Conservation (phyloP, 2,329 filamentous ascomycete species). For the Fusarium albosuccineum region DNA sequence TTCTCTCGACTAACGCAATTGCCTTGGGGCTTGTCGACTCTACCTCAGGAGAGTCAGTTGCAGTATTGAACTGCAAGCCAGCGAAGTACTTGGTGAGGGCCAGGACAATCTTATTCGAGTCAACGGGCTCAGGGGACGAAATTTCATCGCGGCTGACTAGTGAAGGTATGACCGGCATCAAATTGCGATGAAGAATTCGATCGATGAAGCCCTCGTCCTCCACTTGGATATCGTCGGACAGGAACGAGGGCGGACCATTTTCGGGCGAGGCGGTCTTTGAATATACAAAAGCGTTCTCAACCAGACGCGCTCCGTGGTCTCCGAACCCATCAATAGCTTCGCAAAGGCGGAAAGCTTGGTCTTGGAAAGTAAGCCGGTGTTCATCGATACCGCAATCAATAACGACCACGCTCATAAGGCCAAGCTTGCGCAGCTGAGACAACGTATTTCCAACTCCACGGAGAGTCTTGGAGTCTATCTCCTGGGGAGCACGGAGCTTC, state of each 20-base stretch:
- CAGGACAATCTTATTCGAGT: constrained; percentile 74
- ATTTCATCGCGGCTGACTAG: constrained; percentile 59
- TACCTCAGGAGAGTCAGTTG: constrained; percentile 27
- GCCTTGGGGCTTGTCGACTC: constrained; percentile 58
- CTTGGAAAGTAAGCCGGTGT: constrained; percentile 58
- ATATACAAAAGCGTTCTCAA: constrained; percentile 62
- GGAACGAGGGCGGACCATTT: constrained; percentile 28
- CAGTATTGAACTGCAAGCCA: constrained; percentile 66
- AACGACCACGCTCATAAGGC: constrained; percentile 85
- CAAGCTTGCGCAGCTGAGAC: constrained; percentile 84
- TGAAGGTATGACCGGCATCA: constrained; percentile 56
- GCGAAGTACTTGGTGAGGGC: constrained; percentile 83
- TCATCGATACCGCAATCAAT: constrained; percentile 74
- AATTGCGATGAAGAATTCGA: constrained; percentile 49
- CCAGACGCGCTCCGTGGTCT: constrained; percentile 74
- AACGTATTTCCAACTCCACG: constrained; percentile 85
- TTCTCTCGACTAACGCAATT: constrained; percentile 78
- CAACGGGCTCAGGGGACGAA: constrained; percentile 54
- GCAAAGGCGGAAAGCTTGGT: constrained; percentile 81
- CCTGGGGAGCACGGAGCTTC: constrained; percentile 82
- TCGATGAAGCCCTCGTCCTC: constrained; percentile 50
- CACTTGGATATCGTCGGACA: constrained; percentile 47
- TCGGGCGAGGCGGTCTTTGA: constrained; percentile 4
- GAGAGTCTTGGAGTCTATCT: constrained; percentile 76
- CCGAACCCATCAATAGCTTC: constrained; percentile 79